Percentiles rank a stretch among this genome's conserved stretches.
phyloP scores from a whole-genome alignment of 1,284 basidiomycete genomes.

The Inonotus obliquus region DNA sequence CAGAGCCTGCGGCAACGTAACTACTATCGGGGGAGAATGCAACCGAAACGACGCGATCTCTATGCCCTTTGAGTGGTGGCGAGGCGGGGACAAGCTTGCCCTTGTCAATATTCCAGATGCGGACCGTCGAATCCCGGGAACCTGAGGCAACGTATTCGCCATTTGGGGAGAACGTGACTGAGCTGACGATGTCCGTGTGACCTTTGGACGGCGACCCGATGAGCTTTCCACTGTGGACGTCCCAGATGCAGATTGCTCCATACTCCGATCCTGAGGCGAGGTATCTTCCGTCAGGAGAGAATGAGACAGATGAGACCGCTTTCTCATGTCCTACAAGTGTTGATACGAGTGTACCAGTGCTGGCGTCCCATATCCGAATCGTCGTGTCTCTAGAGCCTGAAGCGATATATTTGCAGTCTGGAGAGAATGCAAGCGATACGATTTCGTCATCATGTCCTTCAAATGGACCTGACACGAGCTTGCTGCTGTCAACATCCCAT shows the following conservation, averaged over 20 bases:
- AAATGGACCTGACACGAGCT: too few relatives aligned
- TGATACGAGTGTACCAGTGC: background rate
- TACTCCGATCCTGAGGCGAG: background rate
- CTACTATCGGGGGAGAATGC: background rate
- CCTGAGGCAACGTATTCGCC: background rate
- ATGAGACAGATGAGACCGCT: background rate
- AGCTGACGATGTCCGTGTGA: background rate
- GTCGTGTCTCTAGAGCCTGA: background rate
- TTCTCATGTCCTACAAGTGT: background rate
- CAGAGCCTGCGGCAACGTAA: background rate
- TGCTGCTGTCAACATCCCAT: too few relatives aligned
- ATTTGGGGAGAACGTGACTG: conserved; percentile 7
- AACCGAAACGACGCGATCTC: background rate
- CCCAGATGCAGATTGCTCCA: background rate
- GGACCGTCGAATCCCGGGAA: background rate
- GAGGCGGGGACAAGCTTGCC: too few relatives aligned
- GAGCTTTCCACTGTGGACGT: background rate
- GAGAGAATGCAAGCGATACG: too few relatives aligned
- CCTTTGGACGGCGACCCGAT: background rate
- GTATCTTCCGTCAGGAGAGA: background rate
- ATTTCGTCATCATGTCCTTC: too few relatives aligned
- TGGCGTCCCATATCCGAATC: conserved; percentile 12
- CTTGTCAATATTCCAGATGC: background rate
- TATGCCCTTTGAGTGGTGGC: background rate
- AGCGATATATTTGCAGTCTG: too few relatives aligned